These are phyloP conservation scores for Chlamydomonas urium DNA, from an alignment of 139 green algal species.

Conservation along the genomic window DNA sequence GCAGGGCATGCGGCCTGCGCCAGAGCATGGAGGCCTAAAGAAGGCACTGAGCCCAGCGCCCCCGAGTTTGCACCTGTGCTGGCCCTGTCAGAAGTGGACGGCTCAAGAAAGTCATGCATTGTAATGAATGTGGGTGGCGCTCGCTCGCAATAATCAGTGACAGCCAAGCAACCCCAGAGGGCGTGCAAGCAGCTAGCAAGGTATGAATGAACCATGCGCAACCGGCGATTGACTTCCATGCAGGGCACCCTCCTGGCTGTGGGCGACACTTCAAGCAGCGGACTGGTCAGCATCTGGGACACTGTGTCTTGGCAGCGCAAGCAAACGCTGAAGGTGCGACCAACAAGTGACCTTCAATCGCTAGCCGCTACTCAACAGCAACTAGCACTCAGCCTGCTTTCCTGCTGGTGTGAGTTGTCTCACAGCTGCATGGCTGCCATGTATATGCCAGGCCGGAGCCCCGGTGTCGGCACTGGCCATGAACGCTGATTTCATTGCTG, in stretches of 20 bases:
- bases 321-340: neutral
- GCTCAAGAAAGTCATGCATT: neutral
- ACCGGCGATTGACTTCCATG: neutral
- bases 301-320: neutral
- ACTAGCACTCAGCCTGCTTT: neutral
- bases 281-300: neutral
- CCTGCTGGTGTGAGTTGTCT: neutral
- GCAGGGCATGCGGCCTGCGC: neutral
- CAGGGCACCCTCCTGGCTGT: neutral
- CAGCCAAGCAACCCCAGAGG: neutral
- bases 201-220: neutral
- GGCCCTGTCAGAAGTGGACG: neutral
- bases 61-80: neutral
- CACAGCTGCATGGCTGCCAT: neutral
- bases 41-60: neutral
- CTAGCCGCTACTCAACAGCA: too few relatives aligned
- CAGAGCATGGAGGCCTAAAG: neutral
- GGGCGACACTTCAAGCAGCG: neutral
- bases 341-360: neutral
- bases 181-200: too few relatives aligned
- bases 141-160: neutral
- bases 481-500: conserved; percentile 1
- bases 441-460: neutral
- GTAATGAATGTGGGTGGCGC: neutral
- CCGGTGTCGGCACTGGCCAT: neutral